Percentiles rank a stretch among this genome's conserved stretches.
phyloP scores from a whole-genome alignment of 306 rosid genomes.

The Senna siamea region DNA sequence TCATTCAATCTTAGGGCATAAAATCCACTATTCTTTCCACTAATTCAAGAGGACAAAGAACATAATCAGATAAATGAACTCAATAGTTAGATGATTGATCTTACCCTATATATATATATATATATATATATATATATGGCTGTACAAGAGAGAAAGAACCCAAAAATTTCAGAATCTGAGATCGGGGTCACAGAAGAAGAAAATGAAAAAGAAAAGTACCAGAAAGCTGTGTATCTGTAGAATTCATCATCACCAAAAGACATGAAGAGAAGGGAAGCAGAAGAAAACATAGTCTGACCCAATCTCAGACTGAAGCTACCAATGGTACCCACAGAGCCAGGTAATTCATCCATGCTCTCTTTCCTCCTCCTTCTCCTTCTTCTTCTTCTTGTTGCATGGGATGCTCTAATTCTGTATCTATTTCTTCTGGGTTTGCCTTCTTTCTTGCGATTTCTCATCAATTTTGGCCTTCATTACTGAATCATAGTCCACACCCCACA shows the following conservation, averaged over 20 bases:
- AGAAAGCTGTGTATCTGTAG: slow-evolving; percentile 90
- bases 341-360: slow-evolving; percentile 72
- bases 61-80: slow-evolving; percentile 15
- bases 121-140: no score
- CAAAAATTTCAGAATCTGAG: slow-evolving; percentile 3
- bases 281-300: slow-evolving; percentile 78
- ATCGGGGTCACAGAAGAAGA: not conserved
- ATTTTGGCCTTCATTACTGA: slow-evolving; percentile 41
- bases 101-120: not conserved
- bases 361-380: slow-evolving; percentile 12
- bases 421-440: slow-evolving; percentile 40
- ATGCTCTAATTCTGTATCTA: slow-evolving; percentile 4
- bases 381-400: slow-evolving; percentile 18
- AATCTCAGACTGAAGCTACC: slow-evolving; percentile 76
- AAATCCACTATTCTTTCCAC: not conserved
- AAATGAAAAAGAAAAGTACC: slow-evolving; percentile 47
- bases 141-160: not conserved
- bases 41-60: not conserved
- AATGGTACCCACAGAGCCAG: slow-evolving; percentile 81
- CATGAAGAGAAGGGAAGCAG: slow-evolving; percentile 88
- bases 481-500: slow-evolving; percentile 30
- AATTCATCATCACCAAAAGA: slow-evolving; percentile 73
- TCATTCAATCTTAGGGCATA: not conserved
- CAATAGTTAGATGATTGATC: not conserved
- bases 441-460: slow-evolving; percentile 48